Base-by-base conservation (phyloP, 306 rosid genomes). In the Begonia loranthoides region DNA sequence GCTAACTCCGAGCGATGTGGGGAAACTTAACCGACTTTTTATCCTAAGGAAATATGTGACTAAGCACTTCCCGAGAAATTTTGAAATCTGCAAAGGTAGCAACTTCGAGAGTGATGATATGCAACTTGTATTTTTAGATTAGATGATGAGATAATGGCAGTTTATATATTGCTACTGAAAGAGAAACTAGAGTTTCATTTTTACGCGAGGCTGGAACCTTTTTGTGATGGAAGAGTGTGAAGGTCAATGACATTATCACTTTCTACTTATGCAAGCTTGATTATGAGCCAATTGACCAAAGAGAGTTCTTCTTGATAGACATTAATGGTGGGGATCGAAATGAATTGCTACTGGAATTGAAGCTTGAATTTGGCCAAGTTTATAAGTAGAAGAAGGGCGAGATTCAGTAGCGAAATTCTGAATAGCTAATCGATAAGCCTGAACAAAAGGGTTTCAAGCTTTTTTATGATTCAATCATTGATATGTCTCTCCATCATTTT, bases 1-100 rank as follows among this genome's bases (percentile, higher is more conserved):
- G 40, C 56, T 90, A 41, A 90, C 95, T 44, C 94, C 97, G 0
- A 85, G 95, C 56, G 97, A 90, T 50, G 95, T 90, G 11, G 87
- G 95, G 0, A 90, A 85, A 59, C 95, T 85, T 7, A 82, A 90
- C 40, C 74, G 95, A 65, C 81, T 90, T 43, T 92, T 82, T 4
- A 80, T 90, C 45, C 97, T 87, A 0, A 90, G 85, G 47, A 85
- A 72, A 47, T 82, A 79, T 19, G 97, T 94, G 0, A 72, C 76
- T 1, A 73, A 77, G 12, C 72, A 85, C 70, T 82, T 90, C 13
- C 97, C 97, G 13, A 60, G 5, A 12, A 61, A 66, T 36, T 39
- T 19, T 3, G 1, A 45, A 49, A 46, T 38, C 21, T 19, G 14
- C 12, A 5, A 45, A 13, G 41, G 46, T 33, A 2, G 67, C 53